Evolutionary conservation across 2,329 filamentous ascomycete genomes (phyloP).

Genomic region (Cryphonectria radicalis): DNA sequence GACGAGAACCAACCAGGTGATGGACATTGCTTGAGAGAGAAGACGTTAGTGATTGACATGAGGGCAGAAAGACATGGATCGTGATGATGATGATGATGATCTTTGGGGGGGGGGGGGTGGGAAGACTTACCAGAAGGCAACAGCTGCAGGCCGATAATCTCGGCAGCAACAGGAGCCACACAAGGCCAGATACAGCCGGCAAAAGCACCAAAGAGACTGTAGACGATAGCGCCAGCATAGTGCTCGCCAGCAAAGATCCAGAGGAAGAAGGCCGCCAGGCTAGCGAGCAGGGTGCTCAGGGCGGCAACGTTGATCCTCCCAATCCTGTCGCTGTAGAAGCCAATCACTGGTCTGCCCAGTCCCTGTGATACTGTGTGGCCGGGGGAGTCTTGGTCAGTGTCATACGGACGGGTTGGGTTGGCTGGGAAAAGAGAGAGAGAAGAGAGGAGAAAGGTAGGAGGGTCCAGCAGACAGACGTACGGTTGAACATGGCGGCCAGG

Average conservation of each 20-base stretch:
- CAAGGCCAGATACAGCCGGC: conserved; percentile 74
- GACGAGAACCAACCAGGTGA: conserved; percentile 74
- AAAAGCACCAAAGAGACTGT: conserved; percentile 69
- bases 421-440: background rate
- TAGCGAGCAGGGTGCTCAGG: conserved; percentile 65
- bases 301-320: conserved; percentile 76
- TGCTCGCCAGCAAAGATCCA: conserved; percentile 71
- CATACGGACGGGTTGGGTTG: too few species aligned
- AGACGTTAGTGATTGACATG: background rate
- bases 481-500: conserved; percentile 73
- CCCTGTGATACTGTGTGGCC: conserved; percentile 57
- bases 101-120: too few species aligned
- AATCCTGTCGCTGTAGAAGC: conserved; percentile 70
- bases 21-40: conserved; percentile 53
- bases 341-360: conserved; percentile 72
- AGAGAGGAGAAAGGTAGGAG: background rate
- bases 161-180: conserved; percentile 70
- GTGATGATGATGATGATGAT: background rate
- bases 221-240: conserved; percentile 72
- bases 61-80: too few species aligned
- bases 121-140: conserved; percentile 63
- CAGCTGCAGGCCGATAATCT: conserved; percentile 72
- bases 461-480: conserved; percentile 45
- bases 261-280: conserved; percentile 68
- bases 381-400: background rate